These are phyloP conservation scores for Coelastrella sp. DNA, from an alignment of 139 green algal species.

Conservation along the genomic window DNA sequence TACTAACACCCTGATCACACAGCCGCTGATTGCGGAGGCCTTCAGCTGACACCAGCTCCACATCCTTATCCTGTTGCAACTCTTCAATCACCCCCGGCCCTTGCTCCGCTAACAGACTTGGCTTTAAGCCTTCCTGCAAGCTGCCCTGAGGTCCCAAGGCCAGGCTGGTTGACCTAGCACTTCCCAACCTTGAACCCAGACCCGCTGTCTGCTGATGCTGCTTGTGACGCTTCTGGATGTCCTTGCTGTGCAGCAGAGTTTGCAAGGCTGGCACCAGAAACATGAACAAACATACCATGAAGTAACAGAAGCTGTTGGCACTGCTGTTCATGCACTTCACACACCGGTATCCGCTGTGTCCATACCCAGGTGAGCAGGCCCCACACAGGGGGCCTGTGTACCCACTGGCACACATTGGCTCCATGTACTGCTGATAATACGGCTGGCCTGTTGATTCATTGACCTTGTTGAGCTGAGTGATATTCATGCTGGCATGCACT, in stretches of 20 bases:
- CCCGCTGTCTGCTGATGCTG: background rate
- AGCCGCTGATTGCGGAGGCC: background rate
- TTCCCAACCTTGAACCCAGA: too few relatives aligned
- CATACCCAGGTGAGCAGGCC: background rate
- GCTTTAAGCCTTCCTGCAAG: background rate
- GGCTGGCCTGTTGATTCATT: background rate
- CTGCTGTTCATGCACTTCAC: background rate
- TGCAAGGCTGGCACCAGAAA: background rate
- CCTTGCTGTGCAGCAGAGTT: conserved; percentile 1
- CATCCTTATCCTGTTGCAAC: background rate
- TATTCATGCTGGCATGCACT: background rate
- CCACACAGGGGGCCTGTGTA: conserved; percentile 30
- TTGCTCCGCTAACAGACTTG: background rate
- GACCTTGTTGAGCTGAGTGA: conserved; percentile 7
- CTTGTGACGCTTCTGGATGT: background rate
- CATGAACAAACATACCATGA: conserved; percentile 13
- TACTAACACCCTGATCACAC: too few relatives aligned
- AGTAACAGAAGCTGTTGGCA: conserved; percentile 17
- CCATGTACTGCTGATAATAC: background rate
- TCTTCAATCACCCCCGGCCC: background rate
- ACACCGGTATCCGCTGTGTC: conserved; percentile 22
- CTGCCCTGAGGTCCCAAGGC: background rate
- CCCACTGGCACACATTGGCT: background rate
- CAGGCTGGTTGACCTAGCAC: too few relatives aligned
- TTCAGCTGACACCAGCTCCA: background rate